These are phyloP conservation scores for Cryphonectria carpinicola DNA, from an alignment of 2,329 filamentous ascomycete genomes.

Conservation along the genomic window DNA sequence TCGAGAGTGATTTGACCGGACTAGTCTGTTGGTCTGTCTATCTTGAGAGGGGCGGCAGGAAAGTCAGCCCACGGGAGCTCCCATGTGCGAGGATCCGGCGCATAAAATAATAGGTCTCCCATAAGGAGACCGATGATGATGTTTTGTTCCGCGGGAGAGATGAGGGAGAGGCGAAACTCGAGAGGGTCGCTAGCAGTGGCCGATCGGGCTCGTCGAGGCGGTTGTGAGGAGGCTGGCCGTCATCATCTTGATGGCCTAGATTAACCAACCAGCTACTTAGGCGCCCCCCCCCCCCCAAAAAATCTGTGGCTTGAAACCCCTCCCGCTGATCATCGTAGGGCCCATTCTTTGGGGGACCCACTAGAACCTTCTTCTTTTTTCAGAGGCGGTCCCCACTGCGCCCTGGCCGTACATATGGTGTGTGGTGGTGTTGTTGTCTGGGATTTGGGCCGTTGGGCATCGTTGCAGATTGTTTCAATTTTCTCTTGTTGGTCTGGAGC, in stretches of 20 bases:
- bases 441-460: background rate
- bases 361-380: background rate
- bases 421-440: background rate
- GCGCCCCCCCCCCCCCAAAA: background rate
- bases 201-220: background rate
- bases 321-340: constrained; percentile 7
- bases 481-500: background rate
- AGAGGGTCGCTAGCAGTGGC: background rate
- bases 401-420: background rate
- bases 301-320: constrained; percentile 8
- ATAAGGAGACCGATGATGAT: background rate
- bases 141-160: background rate
- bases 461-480: background rate
- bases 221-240: background rate
- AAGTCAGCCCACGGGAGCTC: background rate
- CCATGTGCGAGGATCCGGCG: background rate
- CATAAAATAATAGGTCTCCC: background rate
- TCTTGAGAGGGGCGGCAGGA: background rate
- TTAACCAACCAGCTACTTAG: background rate
- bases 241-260: background rate
- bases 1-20: background rate
- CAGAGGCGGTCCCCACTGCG: background rate
- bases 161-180: background rate
- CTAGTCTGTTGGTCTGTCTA: constrained; percentile 20
- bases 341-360: background rate